Evolutionary conservation across 2,329 filamentous ascomycete genomes (phyloP).

Genomic region (Cladosporium sp.): DNA sequence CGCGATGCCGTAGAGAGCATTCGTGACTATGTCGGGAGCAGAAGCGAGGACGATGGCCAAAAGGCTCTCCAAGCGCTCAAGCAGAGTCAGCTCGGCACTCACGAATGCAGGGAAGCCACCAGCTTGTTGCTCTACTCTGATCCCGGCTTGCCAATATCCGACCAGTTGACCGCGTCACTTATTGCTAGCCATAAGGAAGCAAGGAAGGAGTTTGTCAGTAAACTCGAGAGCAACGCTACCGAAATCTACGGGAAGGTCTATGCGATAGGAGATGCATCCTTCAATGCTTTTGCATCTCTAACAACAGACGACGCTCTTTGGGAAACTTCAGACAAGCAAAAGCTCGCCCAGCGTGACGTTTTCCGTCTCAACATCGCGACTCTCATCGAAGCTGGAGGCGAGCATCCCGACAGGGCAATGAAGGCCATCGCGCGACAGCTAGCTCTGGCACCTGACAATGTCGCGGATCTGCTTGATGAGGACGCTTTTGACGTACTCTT

Average conservation of each 20-base stretch:
- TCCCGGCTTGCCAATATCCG: constrained; percentile 27
- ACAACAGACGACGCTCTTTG: constrained; percentile 38
- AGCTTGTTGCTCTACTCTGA: constrained; percentile 37
- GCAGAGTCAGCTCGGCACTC: constrained; percentile 28
- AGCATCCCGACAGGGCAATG: constrained; percentile 57
- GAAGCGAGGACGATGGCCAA: constrained; percentile 36
- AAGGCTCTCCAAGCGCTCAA: constrained; percentile 29
- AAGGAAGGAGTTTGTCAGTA: constrained; percentile 34
- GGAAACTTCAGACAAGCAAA: constrained; percentile 40
- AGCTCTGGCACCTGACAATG: constrained; percentile 43
- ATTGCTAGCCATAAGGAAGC: constrained; percentile 29
- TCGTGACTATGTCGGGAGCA: constrained; percentile 20
- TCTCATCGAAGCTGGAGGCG: constrained; percentile 83
- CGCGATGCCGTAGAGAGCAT: constrained; percentile 19
- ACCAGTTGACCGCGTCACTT: constrained; percentile 33
- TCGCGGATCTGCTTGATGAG: constrained; percentile 65
- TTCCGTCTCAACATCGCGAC: constrained; percentile 76
- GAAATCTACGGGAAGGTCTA: constrained; percentile 40
- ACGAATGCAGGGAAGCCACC: constrained; percentile 36
- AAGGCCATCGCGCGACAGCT: constrained; percentile 55
- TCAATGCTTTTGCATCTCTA: constrained; percentile 38
- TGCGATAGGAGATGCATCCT: constrained; percentile 40
- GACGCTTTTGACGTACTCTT: constrained; percentile 80
- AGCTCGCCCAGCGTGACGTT: constrained; percentile 48
- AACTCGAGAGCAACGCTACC: constrained; percentile 34